Percentiles rank a stretch among this genome's conserved stretches.
Evolutionary conservation across 345 rosid genomes (phyloP).

Genomic region (Cardiospermum halicacabum): DNA sequence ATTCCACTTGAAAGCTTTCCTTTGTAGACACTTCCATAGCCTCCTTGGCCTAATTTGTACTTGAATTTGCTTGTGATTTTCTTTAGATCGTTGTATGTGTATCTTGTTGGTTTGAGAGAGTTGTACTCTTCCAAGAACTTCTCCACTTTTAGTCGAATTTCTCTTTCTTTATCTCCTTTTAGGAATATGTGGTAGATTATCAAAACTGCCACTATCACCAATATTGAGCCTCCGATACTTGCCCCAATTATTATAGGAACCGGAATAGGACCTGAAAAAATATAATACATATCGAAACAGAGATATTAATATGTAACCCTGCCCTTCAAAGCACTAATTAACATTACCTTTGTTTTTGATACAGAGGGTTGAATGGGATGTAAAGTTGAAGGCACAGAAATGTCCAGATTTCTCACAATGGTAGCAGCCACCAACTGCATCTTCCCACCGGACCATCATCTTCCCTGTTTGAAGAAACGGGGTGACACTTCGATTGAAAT

Average conservation of each 20-base stretch:
- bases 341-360: neutral
- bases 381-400: conserved; percentile 2
- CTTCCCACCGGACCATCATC: neutral
- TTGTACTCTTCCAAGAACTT: neutral
- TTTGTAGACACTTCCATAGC: conserved; percentile 13
- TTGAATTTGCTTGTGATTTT: neutral
- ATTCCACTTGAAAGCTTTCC: conserved; percentile 4
- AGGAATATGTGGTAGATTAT: neutral
- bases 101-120: conserved; percentile 7
- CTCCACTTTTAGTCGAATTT: neutral
- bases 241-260: neutral
- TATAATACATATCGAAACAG: too few relatives aligned
- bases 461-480: neutral
- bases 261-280: neutral
- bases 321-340: too few relatives aligned
- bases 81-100: neutral
- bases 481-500: neutral
- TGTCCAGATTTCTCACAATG: neutral
- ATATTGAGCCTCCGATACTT: neutral
- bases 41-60: conserved; percentile 10
- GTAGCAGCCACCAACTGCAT: neutral
- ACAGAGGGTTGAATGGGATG: neutral
- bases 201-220: neutral
- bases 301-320: too few relatives aligned
- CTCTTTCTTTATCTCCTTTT: conserved; percentile 1